Evolutionary conservation across 2,329 filamentous ascomycete genomes (phyloP).

Genomic region (Colletotrichum melonis): DNA sequence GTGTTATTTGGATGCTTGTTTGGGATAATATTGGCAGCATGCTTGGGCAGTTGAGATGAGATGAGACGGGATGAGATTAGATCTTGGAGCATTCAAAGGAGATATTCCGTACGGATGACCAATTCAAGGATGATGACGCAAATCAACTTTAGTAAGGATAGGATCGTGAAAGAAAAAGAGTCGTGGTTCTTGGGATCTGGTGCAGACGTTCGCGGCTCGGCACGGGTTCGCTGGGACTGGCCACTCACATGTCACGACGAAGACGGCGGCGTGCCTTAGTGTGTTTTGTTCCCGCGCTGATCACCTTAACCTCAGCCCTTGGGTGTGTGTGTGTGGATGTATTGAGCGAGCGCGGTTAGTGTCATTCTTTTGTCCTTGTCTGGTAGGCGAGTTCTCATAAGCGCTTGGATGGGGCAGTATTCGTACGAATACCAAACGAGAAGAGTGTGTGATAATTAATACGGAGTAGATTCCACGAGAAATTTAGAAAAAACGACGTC

Average conservation of each 20-base stretch:
- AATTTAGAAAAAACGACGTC: background rate
- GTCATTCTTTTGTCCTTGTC: background rate
- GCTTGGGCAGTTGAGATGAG: background rate
- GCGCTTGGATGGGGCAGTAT: background rate
- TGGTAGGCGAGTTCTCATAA: background rate
- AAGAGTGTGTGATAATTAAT: background rate
- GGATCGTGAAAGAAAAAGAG: background rate
- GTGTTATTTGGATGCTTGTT: background rate
- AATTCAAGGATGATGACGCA: background rate
- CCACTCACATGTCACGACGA: conserved; percentile 23
- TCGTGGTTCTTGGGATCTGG: background rate
- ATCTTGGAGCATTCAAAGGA: background rate
- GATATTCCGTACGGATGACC: background rate
- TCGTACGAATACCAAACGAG: no score
- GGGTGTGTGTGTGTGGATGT: background rate
- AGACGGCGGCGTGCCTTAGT: background rate
- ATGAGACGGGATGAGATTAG: background rate
- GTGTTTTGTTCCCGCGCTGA: conserved; percentile 19
- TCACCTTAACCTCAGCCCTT: background rate
- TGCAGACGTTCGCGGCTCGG: background rate
- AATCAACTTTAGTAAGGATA: background rate
- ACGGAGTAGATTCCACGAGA: background rate
- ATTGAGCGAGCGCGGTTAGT: background rate
- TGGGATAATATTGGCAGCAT: background rate
- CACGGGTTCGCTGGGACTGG: conserved; percentile 19